Evolutionary conservation across 768 basidiomycete species (phyloP), one percentile per base, ranked within the genome.

Genomic region (Glaciozyma martinii): DNA sequence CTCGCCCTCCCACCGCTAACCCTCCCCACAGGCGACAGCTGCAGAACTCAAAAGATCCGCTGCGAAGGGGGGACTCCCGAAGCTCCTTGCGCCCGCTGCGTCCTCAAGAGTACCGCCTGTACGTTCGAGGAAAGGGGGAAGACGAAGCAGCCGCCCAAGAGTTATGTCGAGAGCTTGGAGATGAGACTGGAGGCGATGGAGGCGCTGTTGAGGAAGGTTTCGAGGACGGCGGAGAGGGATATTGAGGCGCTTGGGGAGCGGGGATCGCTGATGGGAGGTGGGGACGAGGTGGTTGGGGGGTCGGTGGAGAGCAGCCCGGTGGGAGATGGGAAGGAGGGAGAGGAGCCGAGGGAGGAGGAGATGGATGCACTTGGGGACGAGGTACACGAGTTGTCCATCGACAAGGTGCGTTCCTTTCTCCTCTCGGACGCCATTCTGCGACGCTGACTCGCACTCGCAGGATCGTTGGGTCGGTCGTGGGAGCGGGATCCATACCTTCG

Each of bases 111-210:
- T 5, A 33, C 12, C 2, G 3, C 55, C n/a, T 56, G 55, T 37
- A 56, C 55, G 37, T 56, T 37, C 55, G 55, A 42, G 55, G 25
- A 27, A 13, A 6, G 18, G 52, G 32, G 37, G 8, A 18, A 12
- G n/a, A 66, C 64, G 37, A 33, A 54, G 5, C 57, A 63, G 5
- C 61, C 66, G 32, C 56, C 66, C 12, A 65, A 63, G n/a, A 53
- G 58, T 7, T 72, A 72, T 49, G 67, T 72, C 57, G 69, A 72
- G 47, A 37, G 37, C 3, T 61, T 72, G 30, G 69, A 72, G 42
- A 49, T 29, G 6, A 61, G 71, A 0, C 56, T 72, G 21, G 65
- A 66, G n/a, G 63, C 67, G 44, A 68, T 72, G 69, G 71, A 72
- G 50, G 5, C 23, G 5, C 60, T 72, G 15, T 56, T 71, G n/a